phyloP scores from a whole-genome alignment of 495 filamentous ascomycete species.

The Neurospora tetrasperma region DNA sequence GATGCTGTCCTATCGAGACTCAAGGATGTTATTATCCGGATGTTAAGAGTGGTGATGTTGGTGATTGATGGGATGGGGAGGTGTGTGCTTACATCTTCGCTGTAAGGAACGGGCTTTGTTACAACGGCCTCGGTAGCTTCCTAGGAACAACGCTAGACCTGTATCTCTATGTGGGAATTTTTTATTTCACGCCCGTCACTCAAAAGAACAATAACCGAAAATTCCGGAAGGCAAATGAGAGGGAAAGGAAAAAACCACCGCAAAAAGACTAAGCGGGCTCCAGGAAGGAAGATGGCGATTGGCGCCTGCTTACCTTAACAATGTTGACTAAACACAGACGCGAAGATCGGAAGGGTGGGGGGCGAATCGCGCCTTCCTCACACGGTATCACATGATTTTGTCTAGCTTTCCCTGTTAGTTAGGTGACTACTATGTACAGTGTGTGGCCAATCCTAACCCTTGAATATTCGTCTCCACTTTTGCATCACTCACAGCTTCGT shows the following conservation, averaged over 20 bases:
- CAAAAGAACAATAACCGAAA: background rate
- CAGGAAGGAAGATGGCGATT: background rate
- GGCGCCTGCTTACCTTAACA: background rate
- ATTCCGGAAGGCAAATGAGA: background rate
- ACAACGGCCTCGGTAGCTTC: background rate
- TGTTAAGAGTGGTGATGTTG: background rate
- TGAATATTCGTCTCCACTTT: background rate
- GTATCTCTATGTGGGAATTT: too few species aligned
- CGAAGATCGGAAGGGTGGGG: background rate
- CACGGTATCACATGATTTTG: background rate
- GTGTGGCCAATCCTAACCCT: background rate
- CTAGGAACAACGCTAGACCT: background rate
- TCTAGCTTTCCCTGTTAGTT: background rate
- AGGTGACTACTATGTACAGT: background rate
- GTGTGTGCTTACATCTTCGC: background rate
- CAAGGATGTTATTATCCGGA: background rate
- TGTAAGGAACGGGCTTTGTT: background rate
- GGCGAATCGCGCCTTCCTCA: background rate
- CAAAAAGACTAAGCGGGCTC: background rate
- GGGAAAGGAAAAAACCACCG: background rate
- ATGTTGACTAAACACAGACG: conserved; percentile 6
- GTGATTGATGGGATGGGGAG: background rate
- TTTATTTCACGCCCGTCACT: background rate
- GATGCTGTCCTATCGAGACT: background rate
- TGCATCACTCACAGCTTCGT: background rate